Evolutionary conservation across 495 filamentous ascomycete species (phyloP).

Genomic region (Tuber melanosporum): DNA sequence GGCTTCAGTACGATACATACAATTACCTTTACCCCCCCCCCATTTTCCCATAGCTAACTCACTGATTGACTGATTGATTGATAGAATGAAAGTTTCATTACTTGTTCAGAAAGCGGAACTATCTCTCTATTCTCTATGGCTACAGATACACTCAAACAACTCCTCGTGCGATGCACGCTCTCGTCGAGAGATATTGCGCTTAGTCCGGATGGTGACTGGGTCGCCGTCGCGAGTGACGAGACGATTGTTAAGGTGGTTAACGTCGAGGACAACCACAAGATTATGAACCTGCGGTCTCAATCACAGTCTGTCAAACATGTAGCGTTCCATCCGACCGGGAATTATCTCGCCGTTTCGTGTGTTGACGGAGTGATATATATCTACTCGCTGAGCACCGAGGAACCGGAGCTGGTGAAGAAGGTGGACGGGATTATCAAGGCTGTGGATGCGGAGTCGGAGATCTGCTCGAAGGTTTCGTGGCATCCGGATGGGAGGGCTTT

Average conservation of each 20-base stretch:
- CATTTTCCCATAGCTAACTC: conserved; percentile 2
- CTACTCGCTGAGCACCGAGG: conserved; percentile 74
- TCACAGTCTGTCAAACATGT: conserved; percentile 80
- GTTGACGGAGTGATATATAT: conserved; percentile 82
- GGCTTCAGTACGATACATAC: conserved; percentile 51
- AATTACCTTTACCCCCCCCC: conserved; percentile 8
- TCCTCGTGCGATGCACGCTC: conserved; percentile 73
- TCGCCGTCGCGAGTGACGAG: conserved; percentile 94
- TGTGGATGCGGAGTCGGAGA: conserved; percentile 70
- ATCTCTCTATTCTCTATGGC: conserved; percentile 78
- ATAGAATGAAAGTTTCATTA: conserved; percentile 76
- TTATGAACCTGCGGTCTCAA: conserved; percentile 73
- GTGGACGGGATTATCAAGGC: conserved; percentile 73
- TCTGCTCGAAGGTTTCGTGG: conserved; percentile 72
- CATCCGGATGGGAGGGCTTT: conserved; percentile 93
- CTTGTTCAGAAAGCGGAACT: conserved; percentile 86
- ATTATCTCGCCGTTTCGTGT: conserved; percentile 70
- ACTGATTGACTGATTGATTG: background rate
- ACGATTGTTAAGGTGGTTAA: conserved; percentile 81
- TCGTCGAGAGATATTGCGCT: conserved; percentile 80
- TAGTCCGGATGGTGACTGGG: conserved; percentile 78
- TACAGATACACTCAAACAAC: conserved; percentile 67
- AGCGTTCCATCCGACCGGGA: conserved; percentile 76
- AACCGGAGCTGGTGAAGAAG: conserved; percentile 71
- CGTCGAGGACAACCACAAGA: conserved; percentile 63